Evolutionary conservation across 1,284 basidiomycete genomes (phyloP).

Genomic region (Sanguinoderma infundibulare): DNA sequence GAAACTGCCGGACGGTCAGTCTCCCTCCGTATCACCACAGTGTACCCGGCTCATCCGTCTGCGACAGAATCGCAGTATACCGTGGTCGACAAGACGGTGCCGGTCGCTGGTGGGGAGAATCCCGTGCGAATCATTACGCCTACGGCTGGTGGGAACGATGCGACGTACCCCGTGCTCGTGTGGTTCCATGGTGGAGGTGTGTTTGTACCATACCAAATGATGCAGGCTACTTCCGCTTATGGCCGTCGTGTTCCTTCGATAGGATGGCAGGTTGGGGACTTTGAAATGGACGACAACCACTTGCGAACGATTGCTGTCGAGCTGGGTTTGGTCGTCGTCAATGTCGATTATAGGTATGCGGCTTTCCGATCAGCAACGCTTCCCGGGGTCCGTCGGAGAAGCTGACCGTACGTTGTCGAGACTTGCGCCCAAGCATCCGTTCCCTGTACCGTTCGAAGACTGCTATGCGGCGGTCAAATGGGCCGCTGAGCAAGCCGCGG

Average conservation of each 20-base stretch:
- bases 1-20: background rate
- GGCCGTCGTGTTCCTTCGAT: background rate
- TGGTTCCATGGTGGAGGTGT: conserved; percentile 23
- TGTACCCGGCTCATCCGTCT: background rate
- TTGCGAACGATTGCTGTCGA: conserved; percentile 25
- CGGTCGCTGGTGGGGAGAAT: conserved; percentile 3
- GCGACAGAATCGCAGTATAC: background rate
- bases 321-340: conserved; percentile 22
- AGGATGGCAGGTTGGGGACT: conserved; percentile 19
- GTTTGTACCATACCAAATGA: background rate
- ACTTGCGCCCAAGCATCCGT: conserved; percentile 14
- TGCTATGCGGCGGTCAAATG: conserved; percentile 22
- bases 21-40: background rate
- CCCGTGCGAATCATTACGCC: conserved; percentile 1
- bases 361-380: background rate
- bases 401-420: background rate
- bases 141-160: background rate
- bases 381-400: background rate
- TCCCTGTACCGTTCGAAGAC: conserved; percentile 4
- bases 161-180: conserved; percentile 12
- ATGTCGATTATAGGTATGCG: conserved; percentile 27
- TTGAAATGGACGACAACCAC: conserved; percentile 22
- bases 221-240: background rate
- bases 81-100: background rate
- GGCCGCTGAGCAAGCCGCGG: conserved; percentile 11